Evolutionary conservation across 495 filamentous ascomycete species (phyloP), one percentile per base, ranked within the genome.

Genomic region (Neurospora sp.): DNA sequence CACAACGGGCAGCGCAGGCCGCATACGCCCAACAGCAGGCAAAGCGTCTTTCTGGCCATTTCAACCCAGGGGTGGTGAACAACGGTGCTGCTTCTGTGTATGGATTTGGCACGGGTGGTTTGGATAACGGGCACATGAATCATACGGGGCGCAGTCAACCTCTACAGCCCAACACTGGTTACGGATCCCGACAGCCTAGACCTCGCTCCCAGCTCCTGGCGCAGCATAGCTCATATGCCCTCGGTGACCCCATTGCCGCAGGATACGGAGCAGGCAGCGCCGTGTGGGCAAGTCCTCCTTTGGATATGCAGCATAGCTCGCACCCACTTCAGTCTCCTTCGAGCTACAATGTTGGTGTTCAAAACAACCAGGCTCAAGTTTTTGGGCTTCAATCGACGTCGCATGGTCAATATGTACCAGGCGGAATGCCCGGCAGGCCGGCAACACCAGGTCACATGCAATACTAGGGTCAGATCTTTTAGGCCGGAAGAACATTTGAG

Each of bases 401-500:
- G 10, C 78, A 78, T 46, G 79, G 78, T 8, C 83, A 83, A 37
- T 79, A 78, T 70, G 76, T 78, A 31, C 72, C 77, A 6, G 16
- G 70, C n/a, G 72, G 75, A 40, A 39, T 70, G 3, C 44, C 76
- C 72, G 72, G 9, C 74, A 77, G 74, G 76, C 16, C 79, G 38
- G 54, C 79, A 66, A 78, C 83, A 71, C 75, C 83, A 69, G 75
- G 79, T 10, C 72, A 74, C 12, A 75, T 79, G 79, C 73, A 75
- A 74, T 79, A 78, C 39, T 82, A 86, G 18, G 82, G 82, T 27
- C 82, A 85, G 38, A 83, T 80, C 49, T 85, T 85, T 41, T 84
- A 80, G 74, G 49, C 23, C 5, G 11, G 49, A 20, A 60, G 23
- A 20, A 60, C 49, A 27, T 5, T 60, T 60, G 11, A 60, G 49